These are phyloP conservation scores for Geotrichum klebahnii DNA, from an alignment of 1,139 yeast species.

Conservation along the genomic window DNA sequence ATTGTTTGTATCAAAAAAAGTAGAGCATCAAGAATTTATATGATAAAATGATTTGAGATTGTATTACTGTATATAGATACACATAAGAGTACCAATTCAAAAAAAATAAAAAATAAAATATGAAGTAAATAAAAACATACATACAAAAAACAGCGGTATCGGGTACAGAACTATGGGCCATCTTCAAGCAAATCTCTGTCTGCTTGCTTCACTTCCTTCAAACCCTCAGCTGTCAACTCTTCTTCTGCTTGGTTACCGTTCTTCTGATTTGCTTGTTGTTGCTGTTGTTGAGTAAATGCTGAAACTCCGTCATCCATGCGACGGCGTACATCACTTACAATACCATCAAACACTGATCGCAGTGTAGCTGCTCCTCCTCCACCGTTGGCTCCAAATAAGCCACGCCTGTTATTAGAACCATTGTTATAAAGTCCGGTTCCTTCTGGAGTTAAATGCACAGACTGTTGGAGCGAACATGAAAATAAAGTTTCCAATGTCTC, in stretches of 20 bases:
- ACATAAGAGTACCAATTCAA: neutral
- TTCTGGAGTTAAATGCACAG: slow-evolving; percentile 61
- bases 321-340: slow-evolving; percentile 83
- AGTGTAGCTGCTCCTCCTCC: slow-evolving; percentile 44
- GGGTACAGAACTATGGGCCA: slow-evolving; percentile 4
- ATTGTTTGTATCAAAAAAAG: too few relatives aligned
- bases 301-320: slow-evolving; percentile 63
- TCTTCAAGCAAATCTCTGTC: slow-evolving; percentile 42
- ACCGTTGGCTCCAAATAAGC: slow-evolving; percentile 24
- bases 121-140: slow-evolving; percentile 11
- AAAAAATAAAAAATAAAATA: neutral
- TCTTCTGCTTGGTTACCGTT: slow-evolving; percentile 29
- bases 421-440: slow-evolving; percentile 36
- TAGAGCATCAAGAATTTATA: too few relatives aligned
- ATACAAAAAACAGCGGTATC: neutral
- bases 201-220: slow-evolving; percentile 35
- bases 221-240: slow-evolving; percentile 36
- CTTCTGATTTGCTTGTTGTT: slow-evolving; percentile 17
- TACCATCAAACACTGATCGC: slow-evolving; percentile 84
- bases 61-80: neutral
- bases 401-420: slow-evolving; percentile 12
- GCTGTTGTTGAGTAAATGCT: slow-evolving; percentile 17
- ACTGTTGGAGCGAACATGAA: slow-evolving; percentile 57
- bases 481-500: slow-evolving; percentile 87
- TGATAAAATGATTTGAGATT: neutral